Conservation (phyloP, 2,329 filamentous ascomycete genomes). For the Aspergillus uvarum region DNA sequence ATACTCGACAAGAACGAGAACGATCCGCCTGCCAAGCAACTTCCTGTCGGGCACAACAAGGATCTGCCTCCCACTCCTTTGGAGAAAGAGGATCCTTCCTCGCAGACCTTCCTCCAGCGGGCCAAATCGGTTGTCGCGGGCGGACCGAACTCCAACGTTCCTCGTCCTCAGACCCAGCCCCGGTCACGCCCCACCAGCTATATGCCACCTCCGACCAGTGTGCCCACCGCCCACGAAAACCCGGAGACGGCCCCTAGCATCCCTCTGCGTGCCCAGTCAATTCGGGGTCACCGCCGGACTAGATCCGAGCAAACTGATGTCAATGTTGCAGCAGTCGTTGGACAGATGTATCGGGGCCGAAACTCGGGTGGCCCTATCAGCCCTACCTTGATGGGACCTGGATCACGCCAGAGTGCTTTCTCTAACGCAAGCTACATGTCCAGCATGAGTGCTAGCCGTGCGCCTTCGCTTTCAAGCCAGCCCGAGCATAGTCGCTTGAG, state of each 20-base stretch:
- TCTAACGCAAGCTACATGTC: constrained; percentile 52
- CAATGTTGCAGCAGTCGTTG: constrained; percentile 69
- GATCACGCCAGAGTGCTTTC: constrained; percentile 43
- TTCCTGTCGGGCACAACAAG: constrained; percentile 59
- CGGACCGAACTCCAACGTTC: constrained; percentile 30
- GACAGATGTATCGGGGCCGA: constrained; percentile 81
- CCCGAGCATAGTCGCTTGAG: constrained; percentile 55
- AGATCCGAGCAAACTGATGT: constrained; percentile 50
- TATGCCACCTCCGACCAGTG: constrained; percentile 38
- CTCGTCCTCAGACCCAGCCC: constrained; percentile 25
- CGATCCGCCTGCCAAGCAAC: constrained; percentile 36
- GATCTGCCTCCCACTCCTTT: constrained; percentile 76
- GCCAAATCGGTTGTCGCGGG: constrained; percentile 61
- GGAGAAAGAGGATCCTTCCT: constrained; percentile 50
- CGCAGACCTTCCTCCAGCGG: constrained; percentile 55
- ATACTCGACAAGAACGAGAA: constrained; percentile 79
- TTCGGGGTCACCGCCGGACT: constrained; percentile 48
- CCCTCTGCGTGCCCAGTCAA: constrained; percentile 45
- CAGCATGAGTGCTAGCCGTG: constrained; percentile 53
- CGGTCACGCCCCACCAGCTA: constrained; percentile 50
- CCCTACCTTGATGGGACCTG: constrained; percentile 49
- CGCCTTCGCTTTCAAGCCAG: constrained; percentile 52
- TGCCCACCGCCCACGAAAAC: constrained; percentile 44
- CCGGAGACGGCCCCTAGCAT: constrained; percentile 51
- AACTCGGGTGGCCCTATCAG: constrained; percentile 54